Base-by-base conservation (phyloP, 1,284 basidiomycete genomes). In the Naganishia liquefaciens region DNA sequence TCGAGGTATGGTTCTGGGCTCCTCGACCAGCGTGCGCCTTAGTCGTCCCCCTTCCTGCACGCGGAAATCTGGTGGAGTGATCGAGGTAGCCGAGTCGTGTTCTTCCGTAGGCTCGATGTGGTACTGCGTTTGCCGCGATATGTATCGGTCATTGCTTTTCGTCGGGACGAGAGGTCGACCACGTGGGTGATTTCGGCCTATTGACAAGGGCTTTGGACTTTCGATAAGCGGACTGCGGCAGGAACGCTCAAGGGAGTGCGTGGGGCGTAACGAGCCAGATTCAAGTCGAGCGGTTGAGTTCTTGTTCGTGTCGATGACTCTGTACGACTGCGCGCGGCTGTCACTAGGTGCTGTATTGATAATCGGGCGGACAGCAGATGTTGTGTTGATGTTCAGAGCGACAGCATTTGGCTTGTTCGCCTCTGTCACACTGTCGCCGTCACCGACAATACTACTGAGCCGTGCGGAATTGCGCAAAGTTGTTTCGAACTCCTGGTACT, bases 401-500 rank as follows among this genome's bases (percentile, higher is more conserved):
- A 7, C 2, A 10, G 3, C 2, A 27, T 62, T 52, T 28, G 43
- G 49, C 46, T 28, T 44, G 39, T 27, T 40, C 15, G 23, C 21
- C 33, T 43, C 15, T 1, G 19, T 39, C 11, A 19, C 19, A 39
- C 28, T n/a, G 40, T 52, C 60, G 5, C 37, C 40, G 25, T 7
- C 37, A 13, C 27, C 37, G 21, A 28, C 11, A 15, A 47, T 37
- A 11, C 49, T 42, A 21, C 28, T 52, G 10, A 43, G 39, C 13
- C 52, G 60, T 44, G 19, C 40, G 10, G 60, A 62, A 27, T 49
- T 60, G 7, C 50, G 60, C 19, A 53, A 6, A 53, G 23, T 52
- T 15, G 57, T 66, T 28, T 66, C 64, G 46, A 66, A 62, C n/a
- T 60, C 64, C 23, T 66, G 64, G 53, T 65, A 65, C 30, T 65